Percentiles rank a stretch among this genome's conserved stretches.
Evolutionary conservation across 1,284 basidiomycete genomes (phyloP).

Genomic region (Papiliotrema fonsecae): DNA sequence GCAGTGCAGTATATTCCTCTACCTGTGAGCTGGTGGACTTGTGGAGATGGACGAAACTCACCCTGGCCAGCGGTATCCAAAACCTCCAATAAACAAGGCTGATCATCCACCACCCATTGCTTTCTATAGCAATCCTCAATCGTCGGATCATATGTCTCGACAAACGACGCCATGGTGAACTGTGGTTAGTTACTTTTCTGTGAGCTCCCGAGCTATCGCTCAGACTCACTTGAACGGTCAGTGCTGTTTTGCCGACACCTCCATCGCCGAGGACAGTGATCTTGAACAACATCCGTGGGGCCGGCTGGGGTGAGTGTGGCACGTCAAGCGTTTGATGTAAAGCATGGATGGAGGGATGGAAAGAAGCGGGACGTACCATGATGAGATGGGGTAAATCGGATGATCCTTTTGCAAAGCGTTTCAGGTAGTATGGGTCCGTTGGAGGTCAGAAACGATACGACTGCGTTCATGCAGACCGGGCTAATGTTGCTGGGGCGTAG

Average conservation of each 20-base stretch:
- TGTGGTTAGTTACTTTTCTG: slow-evolving; percentile 35
- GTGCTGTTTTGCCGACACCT: slow-evolving; percentile 94
- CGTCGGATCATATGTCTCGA: slow-evolving; percentile 61
- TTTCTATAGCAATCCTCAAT: slow-evolving; percentile 95
- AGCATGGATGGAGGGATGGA: too few species aligned
- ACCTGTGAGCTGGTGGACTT: background rate
- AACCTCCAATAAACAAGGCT: slow-evolving; percentile 87
- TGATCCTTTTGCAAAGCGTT: too few species aligned
- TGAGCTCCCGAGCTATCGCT: background rate
- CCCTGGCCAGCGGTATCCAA: slow-evolving; percentile 93
- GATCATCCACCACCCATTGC: slow-evolving; percentile 83
- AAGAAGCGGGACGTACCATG: too few species aligned
- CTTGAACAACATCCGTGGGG: slow-evolving; percentile 43
- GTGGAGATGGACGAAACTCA: slow-evolving; percentile 45
- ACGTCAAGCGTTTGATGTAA: too few species aligned
- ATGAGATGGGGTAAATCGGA: too few species aligned
- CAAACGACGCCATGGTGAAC: slow-evolving; percentile 91
- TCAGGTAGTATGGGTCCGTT: too few species aligned
- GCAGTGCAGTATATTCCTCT: slow-evolving; percentile 95
- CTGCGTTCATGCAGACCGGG: too few species aligned
- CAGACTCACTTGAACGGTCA: slow-evolving; percentile 79
- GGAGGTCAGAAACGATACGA: too few species aligned
- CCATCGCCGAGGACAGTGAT: slow-evolving; percentile 93
- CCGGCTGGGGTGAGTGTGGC: slow-evolving; percentile 1
- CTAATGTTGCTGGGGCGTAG: too few species aligned